Conservation (phyloP, 768 basidiomycete genomes). For the Phlebiopsis gigantea region DNA sequence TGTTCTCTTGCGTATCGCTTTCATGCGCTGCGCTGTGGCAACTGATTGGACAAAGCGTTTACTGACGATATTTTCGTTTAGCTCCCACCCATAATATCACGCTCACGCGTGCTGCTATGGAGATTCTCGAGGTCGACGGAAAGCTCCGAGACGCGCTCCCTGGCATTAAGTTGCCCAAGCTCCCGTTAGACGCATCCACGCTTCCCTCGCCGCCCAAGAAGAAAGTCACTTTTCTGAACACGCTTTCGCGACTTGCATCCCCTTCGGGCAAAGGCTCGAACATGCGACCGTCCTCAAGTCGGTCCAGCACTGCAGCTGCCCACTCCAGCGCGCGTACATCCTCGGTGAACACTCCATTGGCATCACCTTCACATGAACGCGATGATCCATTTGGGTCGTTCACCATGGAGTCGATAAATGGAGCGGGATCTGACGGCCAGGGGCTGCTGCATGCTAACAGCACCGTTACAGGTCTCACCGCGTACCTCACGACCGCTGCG, state of each 20-base stretch:
- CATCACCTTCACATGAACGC: slow-evolving; percentile 50
- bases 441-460: slow-evolving; percentile 33
- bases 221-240: slow-evolving; percentile 74
- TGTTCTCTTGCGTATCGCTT: slow-evolving; percentile 10
- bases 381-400: slow-evolving; percentile 53
- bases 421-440: slow-evolving; percentile 10
- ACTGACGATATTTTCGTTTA: slow-evolving; percentile 33
- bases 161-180: slow-evolving; percentile 47
- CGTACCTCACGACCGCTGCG: slow-evolving; percentile 75
- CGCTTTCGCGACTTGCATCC: slow-evolving; percentile 77
- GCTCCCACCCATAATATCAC: slow-evolving; percentile 90
- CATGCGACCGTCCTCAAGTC: slow-evolving; percentile 35
- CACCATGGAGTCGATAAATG: slow-evolving; percentile 9
- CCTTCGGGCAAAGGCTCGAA: slow-evolving; percentile 48
- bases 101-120: slow-evolving; percentile 69
- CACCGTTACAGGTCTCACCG: slow-evolving; percentile 62
- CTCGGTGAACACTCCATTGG: slow-evolving; percentile 37
- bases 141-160: slow-evolving; percentile 70
- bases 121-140: slow-evolving; percentile 76
- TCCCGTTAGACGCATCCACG: slow-evolving; percentile 54
- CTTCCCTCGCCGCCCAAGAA: slow-evolving; percentile 60
- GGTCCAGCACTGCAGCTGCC: slow-evolving; percentile 12
- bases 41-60: slow-evolving; percentile 2
- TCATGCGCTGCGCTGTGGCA: slow-evolving; percentile 14
- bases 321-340: slow-evolving; percentile 18